Evolutionary conservation across 129 eudicot species (phyloP).

Genomic region (Smallanthus sonchifolius): DNA sequence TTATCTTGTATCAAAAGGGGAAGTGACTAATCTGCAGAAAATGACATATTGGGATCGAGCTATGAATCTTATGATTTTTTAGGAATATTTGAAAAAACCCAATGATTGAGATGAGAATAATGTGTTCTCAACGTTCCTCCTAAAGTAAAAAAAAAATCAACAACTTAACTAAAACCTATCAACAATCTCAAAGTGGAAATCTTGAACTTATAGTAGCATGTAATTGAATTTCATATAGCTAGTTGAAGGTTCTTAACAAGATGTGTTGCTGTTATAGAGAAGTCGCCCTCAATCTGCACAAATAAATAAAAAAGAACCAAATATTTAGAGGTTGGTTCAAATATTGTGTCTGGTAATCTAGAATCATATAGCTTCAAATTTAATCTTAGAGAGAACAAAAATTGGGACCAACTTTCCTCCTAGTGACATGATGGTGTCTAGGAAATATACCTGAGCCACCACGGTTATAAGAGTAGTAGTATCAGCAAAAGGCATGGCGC

Average conservation of each 20-base stretch:
- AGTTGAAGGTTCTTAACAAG: constrained; percentile 18
- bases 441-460: constrained; percentile 41
- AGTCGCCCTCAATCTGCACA: constrained; percentile 24
- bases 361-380: neutral
- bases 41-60: neutral
- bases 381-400: neutral
- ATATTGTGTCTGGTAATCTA: neutral
- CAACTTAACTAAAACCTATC: neutral
- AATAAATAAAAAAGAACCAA: neutral
- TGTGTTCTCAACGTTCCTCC: neutral
- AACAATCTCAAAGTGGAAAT: constrained; percentile 2
- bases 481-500: constrained; percentile 34
- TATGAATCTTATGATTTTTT: neutral
- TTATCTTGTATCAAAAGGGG: neutral
- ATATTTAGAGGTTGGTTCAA: neutral
- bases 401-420: neutral
- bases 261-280: constrained; percentile 16
- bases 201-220: neutral
- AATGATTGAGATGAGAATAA: neutral
- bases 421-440: neutral
- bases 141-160: neutral
- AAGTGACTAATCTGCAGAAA: neutral
- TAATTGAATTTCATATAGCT: constrained; percentile 5
- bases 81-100: neutral
- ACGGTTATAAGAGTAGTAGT: constrained; percentile 31